Conservation (phyloP, 106 monocot species). For the Dioscorea zingiberensis region DNA sequence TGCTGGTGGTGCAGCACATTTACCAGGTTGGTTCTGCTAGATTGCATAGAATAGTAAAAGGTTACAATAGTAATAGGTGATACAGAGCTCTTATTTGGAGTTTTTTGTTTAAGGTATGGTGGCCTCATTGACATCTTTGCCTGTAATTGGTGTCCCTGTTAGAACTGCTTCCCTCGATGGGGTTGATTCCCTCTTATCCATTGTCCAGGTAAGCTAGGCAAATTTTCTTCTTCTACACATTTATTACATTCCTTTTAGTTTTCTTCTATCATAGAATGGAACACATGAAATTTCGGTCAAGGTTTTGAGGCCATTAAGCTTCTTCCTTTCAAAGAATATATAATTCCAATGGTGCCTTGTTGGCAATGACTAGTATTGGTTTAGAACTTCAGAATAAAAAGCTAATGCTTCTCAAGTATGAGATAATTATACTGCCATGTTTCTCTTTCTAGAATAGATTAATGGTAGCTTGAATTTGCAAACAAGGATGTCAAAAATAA, state of each 20-base stretch:
- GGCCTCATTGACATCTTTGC: conserved; percentile 81
- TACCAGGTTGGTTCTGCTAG: conserved; percentile 59
- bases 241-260: too few species aligned
- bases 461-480: too few species aligned
- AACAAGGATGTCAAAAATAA: too few species aligned
- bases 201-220: conserved; percentile 58
- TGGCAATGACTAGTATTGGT: too few species aligned
- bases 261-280: too few species aligned
- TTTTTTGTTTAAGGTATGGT: conserved; percentile 60
- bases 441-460: too few species aligned
- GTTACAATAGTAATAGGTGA: neutral
- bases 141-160: conserved; percentile 86
- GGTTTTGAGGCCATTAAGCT: neutral
- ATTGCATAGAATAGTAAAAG: neutral
- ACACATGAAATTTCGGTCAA: too few species aligned
- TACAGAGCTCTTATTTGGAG: neutral
- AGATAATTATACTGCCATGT: too few species aligned
- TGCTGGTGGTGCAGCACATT: conserved; percentile 97
- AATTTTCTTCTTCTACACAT: neutral
- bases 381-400: too few species aligned
- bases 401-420: too few species aligned
- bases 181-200: conserved; percentile 85
- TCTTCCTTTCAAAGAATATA: neutral
- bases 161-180: conserved; percentile 64
- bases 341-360: neutral